Base-by-base conservation (phyloP, 768 basidiomycete genomes). In the Mycena vitilis region DNA sequence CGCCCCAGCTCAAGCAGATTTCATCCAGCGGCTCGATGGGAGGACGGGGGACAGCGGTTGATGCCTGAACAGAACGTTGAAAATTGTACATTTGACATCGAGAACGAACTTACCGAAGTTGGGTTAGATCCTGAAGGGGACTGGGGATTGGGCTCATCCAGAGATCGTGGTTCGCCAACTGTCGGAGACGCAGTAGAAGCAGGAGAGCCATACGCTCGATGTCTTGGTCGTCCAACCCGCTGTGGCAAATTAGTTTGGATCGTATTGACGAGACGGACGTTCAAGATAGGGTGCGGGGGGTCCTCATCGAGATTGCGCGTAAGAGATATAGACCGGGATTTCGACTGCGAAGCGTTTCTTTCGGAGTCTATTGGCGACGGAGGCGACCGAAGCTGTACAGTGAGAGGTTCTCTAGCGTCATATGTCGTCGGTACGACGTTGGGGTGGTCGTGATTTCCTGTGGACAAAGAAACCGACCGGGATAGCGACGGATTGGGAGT, bases 1-100 rank as follows among this genome's bases (percentile, higher is more conserved):
- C 71, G 55, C 67, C 71, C 71, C 71, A 72, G 36, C 61, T 72
- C 56, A 65, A 36, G 57, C 71, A 72, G 38, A 72, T 66, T 57
- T 72, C 67, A 23, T 72, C 60, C 15, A 72, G 64, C n/a, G 71
- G 60, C 15, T 62, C 45, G 4, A 62, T 40, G 13, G 48, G 20
- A n/a, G 62, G 59, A 18, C 54, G 54, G 4, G 66, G 23, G 2
- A 6, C 22, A 23, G 36, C 36, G 23, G 67, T 34, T 7, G 65
- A 11, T 16, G n/a, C 59, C 67, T 61, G 63, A 49, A 30, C 30
- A 22, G 51, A 4, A 12, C 36, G 34, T 30, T 57, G 10, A 59
- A 34, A 30, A 10, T 30, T 11, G 25, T 51, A 5, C 16, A 11
- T 30, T 30, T 4, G 34, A 15, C 1, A 16, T 8, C 5, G 4